Conservation (phyloP, 139 green algal species). For the Tetratostichococcus sp. region DNA sequence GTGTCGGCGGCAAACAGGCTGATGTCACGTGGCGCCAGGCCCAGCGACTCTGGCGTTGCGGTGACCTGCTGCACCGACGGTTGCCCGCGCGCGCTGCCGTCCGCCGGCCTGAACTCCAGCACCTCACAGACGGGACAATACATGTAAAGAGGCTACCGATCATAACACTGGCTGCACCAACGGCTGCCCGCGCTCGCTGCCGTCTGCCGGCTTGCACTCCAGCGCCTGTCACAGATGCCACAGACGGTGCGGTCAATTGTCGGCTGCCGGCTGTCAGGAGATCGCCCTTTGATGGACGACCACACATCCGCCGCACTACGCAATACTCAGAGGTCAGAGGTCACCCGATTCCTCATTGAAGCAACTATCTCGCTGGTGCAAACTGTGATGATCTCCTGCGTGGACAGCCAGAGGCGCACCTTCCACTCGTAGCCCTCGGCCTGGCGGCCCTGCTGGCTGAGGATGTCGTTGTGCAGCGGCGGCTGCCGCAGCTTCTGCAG, state of each 20-base stretch:
- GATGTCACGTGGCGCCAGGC: constrained; percentile 38
- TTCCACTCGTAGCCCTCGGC: background rate
- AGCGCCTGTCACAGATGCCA: constrained; percentile 30
- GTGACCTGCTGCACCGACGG: constrained; percentile 31
- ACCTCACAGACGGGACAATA: constrained; percentile 12
- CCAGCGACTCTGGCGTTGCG: constrained; percentile 36
- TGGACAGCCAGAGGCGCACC: background rate
- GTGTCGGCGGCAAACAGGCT: constrained; percentile 32
- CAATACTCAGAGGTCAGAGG: no score
- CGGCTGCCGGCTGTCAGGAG: no score
- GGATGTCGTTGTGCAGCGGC: background rate
- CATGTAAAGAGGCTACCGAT: no score
- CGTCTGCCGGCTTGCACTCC: constrained; percentile 32
- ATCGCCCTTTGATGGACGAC: no score
- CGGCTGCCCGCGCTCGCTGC: background rate
- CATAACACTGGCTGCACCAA: constrained; percentile 37
- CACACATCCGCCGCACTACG: no score
- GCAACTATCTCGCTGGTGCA: no score
- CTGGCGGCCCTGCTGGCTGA: background rate
- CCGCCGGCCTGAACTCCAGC: constrained; percentile 37
- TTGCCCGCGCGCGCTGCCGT: background rate
- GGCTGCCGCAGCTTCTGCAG: background rate
- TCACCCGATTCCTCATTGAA: no score
- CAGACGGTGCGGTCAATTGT: no score
- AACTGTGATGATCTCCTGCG: no score